These are phyloP conservation scores for Pythium apleroticum DNA, from an alignment of 352 stramenopile species.

Conservation along the genomic window DNA sequence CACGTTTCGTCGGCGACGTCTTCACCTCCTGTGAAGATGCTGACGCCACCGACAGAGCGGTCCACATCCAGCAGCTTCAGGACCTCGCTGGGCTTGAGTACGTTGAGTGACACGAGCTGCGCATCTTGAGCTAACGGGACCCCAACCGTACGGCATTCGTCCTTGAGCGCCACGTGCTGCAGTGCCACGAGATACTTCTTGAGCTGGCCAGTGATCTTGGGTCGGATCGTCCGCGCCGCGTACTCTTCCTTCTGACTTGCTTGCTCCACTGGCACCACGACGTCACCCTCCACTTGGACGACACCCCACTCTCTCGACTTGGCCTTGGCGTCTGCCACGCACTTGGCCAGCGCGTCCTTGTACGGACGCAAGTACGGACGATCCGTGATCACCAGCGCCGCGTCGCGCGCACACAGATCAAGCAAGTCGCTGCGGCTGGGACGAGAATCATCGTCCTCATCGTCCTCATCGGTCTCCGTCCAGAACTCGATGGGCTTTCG, in stretches of 20 bases:
- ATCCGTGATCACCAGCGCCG: conserved; percentile 74
- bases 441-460: neutral
- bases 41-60: conserved; percentile 50
- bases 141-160: conserved; percentile 27
- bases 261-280: conserved; percentile 95
- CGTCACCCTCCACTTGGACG: conserved; percentile 96
- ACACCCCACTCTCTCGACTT: conserved; percentile 61
- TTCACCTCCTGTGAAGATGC: conserved; percentile 72
- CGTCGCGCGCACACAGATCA: conserved; percentile 40
- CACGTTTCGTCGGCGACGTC: conserved; percentile 56
- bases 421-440: conserved; percentile 43
- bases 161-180: conserved; percentile 35
- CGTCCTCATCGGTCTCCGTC: conserved; percentile 12
- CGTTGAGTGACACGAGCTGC: conserved; percentile 39
- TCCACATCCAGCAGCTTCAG: conserved; percentile 65
- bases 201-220: conserved; percentile 94
- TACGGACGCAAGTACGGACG: conserved; percentile 70
- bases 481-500: conserved; percentile 19
- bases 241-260: conserved; percentile 95
- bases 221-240: conserved; percentile 96
- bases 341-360: conserved; percentile 40
- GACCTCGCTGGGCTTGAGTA: conserved; percentile 35
- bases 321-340: conserved; percentile 32
- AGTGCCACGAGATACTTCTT: conserved; percentile 81
- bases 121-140: conserved; percentile 24